Evolutionary conservation across 2,329 filamentous ascomycete species (phyloP).

Genomic region (Neurospora crassa): DNA sequence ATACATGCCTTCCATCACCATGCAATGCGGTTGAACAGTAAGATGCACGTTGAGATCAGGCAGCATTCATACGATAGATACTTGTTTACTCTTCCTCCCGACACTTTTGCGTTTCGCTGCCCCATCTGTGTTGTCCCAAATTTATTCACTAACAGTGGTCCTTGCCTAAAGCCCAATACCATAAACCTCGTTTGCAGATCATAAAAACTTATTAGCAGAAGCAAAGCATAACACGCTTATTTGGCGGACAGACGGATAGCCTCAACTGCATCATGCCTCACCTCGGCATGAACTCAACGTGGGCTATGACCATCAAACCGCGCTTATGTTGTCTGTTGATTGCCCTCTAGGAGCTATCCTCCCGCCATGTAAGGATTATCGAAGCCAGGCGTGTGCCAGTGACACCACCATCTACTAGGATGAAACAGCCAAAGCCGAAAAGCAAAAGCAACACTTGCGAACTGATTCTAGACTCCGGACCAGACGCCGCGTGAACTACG

Average conservation of each 20-base stretch:
- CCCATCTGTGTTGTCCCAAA: neutral
- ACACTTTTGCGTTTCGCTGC: neutral
- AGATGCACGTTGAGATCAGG: neutral
- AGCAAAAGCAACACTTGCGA: neutral
- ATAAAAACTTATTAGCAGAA: neutral
- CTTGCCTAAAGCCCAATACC: neutral
- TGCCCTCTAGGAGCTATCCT: neutral
- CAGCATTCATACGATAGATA: neutral
- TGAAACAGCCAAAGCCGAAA: neutral
- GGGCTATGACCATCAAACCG: neutral
- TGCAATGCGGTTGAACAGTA: neutral
- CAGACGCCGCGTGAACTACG: neutral
- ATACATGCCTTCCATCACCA: neutral
- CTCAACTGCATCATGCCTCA: neutral
- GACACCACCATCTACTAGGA: neutral
- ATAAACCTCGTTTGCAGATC: neutral
- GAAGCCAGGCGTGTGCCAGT: neutral
- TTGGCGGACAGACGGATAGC: neutral
- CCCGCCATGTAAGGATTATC: neutral
- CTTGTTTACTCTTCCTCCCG: neutral
- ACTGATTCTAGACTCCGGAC: neutral
- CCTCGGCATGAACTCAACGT: neutral
- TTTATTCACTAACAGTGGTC: neutral
- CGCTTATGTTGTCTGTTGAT: neutral
- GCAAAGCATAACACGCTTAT: neutral